A percentile compares a stretch with the other conserved stretches of the same genome.
phyloP scores from a whole-genome alignment of 2,329 filamentous ascomycete species.

The Cadophora sp. region DNA sequence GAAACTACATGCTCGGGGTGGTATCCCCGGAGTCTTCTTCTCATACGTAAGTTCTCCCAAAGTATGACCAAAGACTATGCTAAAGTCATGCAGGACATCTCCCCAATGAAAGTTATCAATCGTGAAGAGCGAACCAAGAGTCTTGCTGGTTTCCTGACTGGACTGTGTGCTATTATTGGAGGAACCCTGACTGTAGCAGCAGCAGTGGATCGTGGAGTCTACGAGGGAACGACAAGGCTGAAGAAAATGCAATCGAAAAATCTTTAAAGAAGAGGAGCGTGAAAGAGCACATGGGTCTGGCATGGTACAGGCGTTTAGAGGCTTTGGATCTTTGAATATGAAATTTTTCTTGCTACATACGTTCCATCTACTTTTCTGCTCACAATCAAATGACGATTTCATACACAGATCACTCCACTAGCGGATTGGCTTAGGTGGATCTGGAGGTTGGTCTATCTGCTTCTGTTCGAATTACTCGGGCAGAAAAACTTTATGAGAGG shows the following conservation, averaged over 20 bases:
- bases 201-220: slow-evolving; percentile 87
- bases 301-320: slow-evolving; percentile 39
- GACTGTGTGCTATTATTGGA: slow-evolving; percentile 92
- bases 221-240: slow-evolving; percentile 83
- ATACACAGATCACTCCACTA: not conserved
- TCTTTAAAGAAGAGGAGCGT: slow-evolving; percentile 46
- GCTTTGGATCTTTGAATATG: slow-evolving; percentile 26
- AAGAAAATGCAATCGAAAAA: slow-evolving; percentile 83
- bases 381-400: not conserved
- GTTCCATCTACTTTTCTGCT: not conserved
- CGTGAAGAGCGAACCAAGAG: slow-evolving; percentile 88
- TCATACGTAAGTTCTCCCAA: slow-evolving; percentile 74
- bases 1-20: slow-evolving; percentile 85
- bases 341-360: slow-evolving; percentile 4
- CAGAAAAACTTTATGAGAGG: not conserved
- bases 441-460: not conserved
- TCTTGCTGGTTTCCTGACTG: slow-evolving; percentile 90
- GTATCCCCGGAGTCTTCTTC: slow-evolving; percentile 98
- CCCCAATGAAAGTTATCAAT: slow-evolving; percentile 99
- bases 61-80: not conserved
- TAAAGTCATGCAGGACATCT: slow-evolving; percentile 76
- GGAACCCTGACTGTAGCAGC: slow-evolving; percentile 96
- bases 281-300: slow-evolving; percentile 23
- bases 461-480: not conserved
- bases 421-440: not conserved